These are phyloP conservation scores for Eucalyptus polyanthemos DNA, from an alignment of 345 rosid genomes.

Conservation along the genomic window DNA sequence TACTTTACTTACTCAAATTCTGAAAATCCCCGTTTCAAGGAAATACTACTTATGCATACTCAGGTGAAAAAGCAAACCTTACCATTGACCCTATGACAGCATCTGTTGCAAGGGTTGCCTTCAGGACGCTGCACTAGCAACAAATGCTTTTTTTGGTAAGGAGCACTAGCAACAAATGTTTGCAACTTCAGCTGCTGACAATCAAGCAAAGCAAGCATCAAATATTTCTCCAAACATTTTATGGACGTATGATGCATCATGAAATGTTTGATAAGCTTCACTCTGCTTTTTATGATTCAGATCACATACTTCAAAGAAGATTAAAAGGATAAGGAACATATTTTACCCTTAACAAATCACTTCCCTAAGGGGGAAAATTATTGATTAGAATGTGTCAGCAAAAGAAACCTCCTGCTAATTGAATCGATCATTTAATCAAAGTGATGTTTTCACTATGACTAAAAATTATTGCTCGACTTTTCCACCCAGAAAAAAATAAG, in stretches of 20 bases:
- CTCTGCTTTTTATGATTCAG: not conserved
- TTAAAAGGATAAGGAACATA: not conserved
- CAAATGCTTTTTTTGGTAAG: no score
- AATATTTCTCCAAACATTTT: not conserved
- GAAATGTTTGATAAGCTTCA: not conserved
- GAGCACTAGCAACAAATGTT: no score
- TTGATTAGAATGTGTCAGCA: not conserved
- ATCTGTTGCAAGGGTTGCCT: conserved; percentile 80
- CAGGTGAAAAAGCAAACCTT: not conserved
- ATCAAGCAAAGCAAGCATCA: not conserved
- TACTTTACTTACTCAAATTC: not conserved
- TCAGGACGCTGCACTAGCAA: conserved; percentile 15
- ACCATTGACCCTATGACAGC: conserved; percentile 73
- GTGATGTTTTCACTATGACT: not conserved
- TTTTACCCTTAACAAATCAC: not conserved
- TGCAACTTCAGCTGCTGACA: no score
- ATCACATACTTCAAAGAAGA: not conserved
- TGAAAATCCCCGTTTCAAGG: not conserved
- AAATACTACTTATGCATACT: not conserved
- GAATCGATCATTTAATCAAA: no score
- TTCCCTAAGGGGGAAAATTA: not conserved
- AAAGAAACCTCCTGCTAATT: not conserved
- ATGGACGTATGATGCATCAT: not conserved
- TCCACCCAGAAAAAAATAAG: not conserved
- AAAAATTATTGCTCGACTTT: not conserved